Base-by-base conservation (phyloP, 192 early-diverging fungal genomes). In the Anaeromyces robustus region DNA sequence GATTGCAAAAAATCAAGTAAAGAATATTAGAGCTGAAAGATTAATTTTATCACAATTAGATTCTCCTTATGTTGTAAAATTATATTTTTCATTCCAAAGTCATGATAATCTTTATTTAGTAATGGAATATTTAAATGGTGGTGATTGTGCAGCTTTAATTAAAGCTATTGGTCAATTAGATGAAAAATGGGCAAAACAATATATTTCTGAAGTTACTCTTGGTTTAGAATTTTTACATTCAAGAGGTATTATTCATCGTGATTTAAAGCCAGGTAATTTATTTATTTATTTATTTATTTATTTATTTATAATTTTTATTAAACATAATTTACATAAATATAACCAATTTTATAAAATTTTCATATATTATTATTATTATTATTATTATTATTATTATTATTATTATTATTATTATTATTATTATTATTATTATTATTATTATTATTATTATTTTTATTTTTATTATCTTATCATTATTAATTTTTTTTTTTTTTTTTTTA, bases 1-100 rank as follows among this genome's bases (percentile, higher is more conserved):
- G 95, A 89, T 95, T 79, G 93, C 93, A 30, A 96, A 96, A 85
- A 96, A 96, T 81, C 95, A 96, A 85, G 94, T 95, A 29, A 94
- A 91, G 34, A 96, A 96, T 81, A 92, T 96, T 85, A 94, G 94
- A 82, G 91, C 94, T 0, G 95, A 96, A 81, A 86, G 94, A n/a
- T 91, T 94, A 90, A 95, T 96, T 82, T 86, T 96, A 34, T 94
- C 93, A 83, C 95, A 96, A 83, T 87, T 95, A 22, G 94, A 96
- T 80, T 92, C 90, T 28, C 94, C 94, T 4, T 95, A 89, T 85
- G 94, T 96, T 5, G 93, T 94, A 80, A 94, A 92, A 79, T 85
- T 96, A 2, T 95, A 93, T 83, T 96, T 90, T 81, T 90, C 92
- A 19, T 96, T 96, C 83, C 95, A 96, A 80, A 92, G 88, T 77